Conservation (phyloP, 2,329 filamentous ascomycete species). For the Fulvia fulva region DNA sequence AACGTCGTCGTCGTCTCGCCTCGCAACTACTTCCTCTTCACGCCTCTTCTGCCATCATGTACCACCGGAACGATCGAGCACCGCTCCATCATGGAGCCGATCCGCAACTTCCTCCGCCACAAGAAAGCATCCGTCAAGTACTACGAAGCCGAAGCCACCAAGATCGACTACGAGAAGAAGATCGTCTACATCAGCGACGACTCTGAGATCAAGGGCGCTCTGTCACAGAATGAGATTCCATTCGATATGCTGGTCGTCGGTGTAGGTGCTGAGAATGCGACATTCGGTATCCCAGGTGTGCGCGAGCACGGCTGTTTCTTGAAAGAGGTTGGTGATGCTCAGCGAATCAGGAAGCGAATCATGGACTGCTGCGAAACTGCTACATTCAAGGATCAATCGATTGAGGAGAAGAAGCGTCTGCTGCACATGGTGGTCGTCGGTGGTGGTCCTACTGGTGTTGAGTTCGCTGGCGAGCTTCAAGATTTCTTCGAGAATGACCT, state of each 20-base stretch:
- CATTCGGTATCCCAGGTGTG: slow-evolving; percentile 93
- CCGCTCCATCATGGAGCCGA: slow-evolving; percentile 98
- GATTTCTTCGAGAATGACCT: slow-evolving; percentile 99
- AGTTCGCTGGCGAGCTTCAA: slow-evolving; percentile 96
- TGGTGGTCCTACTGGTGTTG: slow-evolving; percentile 92
- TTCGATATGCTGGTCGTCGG: slow-evolving; percentile 98
- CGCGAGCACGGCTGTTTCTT: slow-evolving; percentile 94
- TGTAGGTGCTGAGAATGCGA: slow-evolving; percentile 96
- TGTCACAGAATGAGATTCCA: slow-evolving; percentile 78
- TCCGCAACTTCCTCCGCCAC: slow-evolving; percentile 90
- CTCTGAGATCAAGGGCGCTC: slow-evolving; percentile 84
- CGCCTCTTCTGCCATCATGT: slow-evolving; percentile 91
- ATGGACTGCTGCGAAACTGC: slow-evolving; percentile 99
- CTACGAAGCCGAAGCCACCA: slow-evolving; percentile 96
- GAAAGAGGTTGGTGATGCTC: slow-evolving; percentile 96
- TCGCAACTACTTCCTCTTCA: slow-evolving; percentile 99
- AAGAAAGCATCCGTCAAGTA: slow-evolving; percentile 92
- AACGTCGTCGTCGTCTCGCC: slow-evolving; percentile 93
- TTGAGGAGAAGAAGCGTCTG: slow-evolving; percentile 85
- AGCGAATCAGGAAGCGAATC: slow-evolving; percentile 94
- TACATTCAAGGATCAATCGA: slow-evolving; percentile 91
- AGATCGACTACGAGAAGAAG: slow-evolving; percentile 89
- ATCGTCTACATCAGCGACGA: slow-evolving; percentile 85
- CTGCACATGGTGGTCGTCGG: slow-evolving; percentile 90
- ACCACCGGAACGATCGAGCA: slow-evolving; percentile 97